phyloP scores from a whole-genome alignment of 768 basidiomycete genomes.

The Tricholoma sp. region DNA sequence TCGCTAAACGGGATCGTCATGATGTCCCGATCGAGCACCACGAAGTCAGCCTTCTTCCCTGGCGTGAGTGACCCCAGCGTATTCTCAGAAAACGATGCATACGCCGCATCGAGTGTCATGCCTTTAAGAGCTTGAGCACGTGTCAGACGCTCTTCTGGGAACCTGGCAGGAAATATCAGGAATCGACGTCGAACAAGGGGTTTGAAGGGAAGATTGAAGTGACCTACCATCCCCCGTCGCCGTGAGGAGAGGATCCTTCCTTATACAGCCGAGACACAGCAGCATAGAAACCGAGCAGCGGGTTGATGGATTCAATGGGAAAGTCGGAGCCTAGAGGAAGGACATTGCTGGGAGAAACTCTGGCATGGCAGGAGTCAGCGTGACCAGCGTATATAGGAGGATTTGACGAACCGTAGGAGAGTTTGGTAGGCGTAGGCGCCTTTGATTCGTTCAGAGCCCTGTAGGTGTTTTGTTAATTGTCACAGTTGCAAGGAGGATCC shows the following conservation, averaged over 20 bases:
- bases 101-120: slow-evolving; percentile 88
- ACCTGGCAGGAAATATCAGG: slow-evolving; percentile 44
- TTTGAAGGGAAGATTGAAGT: not conserved
- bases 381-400: not conserved
- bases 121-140: slow-evolving; percentile 81
- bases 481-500: not conserved
- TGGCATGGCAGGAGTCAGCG: slow-evolving; percentile 16
- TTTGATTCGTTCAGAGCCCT: slow-evolving; percentile 79
- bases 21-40: slow-evolving; percentile 76
- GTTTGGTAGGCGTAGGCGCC: slow-evolving; percentile 90
- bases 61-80: slow-evolving; percentile 63
- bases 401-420: slow-evolving; percentile 55
- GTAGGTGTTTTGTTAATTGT: not conserved
- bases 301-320: slow-evolving; percentile 89
- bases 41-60: slow-evolving; percentile 87
- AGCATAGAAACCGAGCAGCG: slow-evolving; percentile 86
- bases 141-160: slow-evolving; percentile 66
- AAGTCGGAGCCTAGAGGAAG: slow-evolving; percentile 91
- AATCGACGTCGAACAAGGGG: not conserved
- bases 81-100: slow-evolving; percentile 75
- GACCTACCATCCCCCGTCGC: slow-evolving; percentile 72
- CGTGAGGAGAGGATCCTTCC: slow-evolving; percentile 78
- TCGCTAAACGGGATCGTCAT: slow-evolving; percentile 58
- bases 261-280: slow-evolving; percentile 69
- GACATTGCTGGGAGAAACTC: slow-evolving; percentile 44